phyloP scores from a whole-genome alignment of 139 green algal species.

The Chlamydomonas applanata region DNA sequence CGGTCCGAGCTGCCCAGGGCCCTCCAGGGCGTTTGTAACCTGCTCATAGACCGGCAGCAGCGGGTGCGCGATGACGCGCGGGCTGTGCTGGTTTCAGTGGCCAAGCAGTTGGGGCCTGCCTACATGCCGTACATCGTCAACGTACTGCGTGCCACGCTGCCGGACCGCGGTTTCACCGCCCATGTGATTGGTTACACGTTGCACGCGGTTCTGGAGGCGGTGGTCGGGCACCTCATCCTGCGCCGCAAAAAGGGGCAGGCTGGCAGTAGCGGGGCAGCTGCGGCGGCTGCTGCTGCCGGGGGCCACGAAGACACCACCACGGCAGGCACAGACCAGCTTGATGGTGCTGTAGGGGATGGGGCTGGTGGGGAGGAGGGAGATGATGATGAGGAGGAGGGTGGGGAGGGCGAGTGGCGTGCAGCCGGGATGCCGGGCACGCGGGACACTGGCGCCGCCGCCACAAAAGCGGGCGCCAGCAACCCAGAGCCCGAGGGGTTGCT shows the following conservation, averaged over 20 bases:
- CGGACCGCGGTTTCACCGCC: slow-evolving; percentile 70
- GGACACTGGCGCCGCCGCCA: background rate
- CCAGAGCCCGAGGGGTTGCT: background rate
- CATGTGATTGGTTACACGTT: slow-evolving; percentile 90
- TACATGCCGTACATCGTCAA: slow-evolving; percentile 65
- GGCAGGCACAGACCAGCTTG: background rate
- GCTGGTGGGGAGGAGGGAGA: background rate
- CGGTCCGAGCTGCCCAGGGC: slow-evolving; percentile 59
- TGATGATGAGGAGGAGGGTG: background rate
- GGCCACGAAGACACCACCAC: background rate
- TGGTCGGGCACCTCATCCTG: slow-evolving; percentile 18
- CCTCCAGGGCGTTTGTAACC: slow-evolving; percentile 52
- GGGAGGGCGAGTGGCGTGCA: background rate
- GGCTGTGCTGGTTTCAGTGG: slow-evolving; percentile 68
- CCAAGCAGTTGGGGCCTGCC: slow-evolving; percentile 61
- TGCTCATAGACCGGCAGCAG: slow-evolving; percentile 68
- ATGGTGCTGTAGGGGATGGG: slow-evolving; percentile 7
- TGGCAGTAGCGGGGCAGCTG: background rate
- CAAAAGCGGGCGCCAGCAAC: background rate
- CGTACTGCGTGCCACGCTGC: slow-evolving; percentile 46
- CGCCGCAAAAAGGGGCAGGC: background rate
- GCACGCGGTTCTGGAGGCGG: slow-evolving; percentile 70
- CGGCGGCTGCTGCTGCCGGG: slow-evolving; percentile 19
- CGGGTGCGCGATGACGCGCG: slow-evolving; percentile 75
- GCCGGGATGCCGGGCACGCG: background rate